Evolutionary conservation across 148 eudicot species (phyloP).

Genomic region (Rhododendron molle): DNA sequence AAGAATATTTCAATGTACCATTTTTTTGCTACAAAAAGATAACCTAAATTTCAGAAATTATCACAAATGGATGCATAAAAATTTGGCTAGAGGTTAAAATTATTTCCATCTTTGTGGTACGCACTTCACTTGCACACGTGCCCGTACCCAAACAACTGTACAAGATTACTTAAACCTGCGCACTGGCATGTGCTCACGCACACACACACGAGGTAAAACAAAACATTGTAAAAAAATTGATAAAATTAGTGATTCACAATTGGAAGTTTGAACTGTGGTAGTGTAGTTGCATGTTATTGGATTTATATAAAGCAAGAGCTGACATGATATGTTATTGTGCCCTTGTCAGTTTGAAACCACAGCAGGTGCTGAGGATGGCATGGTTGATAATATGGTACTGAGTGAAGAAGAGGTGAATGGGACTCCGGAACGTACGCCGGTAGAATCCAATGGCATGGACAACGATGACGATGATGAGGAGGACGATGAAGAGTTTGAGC

Average conservation of each 20-base stretch:
- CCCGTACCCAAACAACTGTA: background rate
- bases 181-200: background rate
- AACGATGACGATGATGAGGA: conserved; percentile 37
- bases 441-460: conserved; percentile 19
- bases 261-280: background rate
- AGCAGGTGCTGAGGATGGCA: conserved; percentile 30
- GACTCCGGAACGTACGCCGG: conserved; percentile 38
- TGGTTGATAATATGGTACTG: conserved; percentile 28
- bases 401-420: conserved; percentile 69
- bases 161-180: background rate
- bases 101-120: background rate
- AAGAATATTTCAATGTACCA: background rate
- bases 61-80: background rate
- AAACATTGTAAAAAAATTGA: background rate
- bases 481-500: conserved; percentile 61
- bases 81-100: background rate
- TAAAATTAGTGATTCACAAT: background rate
- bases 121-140: background rate
- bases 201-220: background rate
- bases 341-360: conserved; percentile 40
- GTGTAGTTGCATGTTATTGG: background rate
- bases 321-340: background rate
- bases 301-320: background rate
- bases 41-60: background rate
- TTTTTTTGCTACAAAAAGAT: background rate